Conservation (phyloP, 352 stramenopile species). For the Stramenopiles sp. region DNA sequence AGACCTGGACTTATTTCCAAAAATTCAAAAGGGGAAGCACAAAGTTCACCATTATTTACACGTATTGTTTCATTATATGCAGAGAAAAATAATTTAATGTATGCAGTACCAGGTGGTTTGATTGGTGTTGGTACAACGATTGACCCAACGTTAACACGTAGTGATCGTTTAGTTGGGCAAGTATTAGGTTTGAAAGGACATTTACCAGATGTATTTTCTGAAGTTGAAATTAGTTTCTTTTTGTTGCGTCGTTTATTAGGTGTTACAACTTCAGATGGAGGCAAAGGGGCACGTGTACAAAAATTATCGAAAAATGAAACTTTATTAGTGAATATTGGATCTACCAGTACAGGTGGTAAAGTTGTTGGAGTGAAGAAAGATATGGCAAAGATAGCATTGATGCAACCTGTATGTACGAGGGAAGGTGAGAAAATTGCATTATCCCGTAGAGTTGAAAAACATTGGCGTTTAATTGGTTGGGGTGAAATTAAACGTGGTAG, state of each 20-base stretch:
- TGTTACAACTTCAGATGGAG: constrained; percentile 94
- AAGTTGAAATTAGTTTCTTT: constrained; percentile 99
- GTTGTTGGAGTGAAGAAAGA: constrained; percentile 84
- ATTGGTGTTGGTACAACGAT: constrained; percentile 98
- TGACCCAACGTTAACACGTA: constrained; percentile 93
- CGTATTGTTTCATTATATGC: constrained; percentile 89
- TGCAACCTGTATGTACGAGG: constrained; percentile 96
- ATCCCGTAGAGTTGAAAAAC: constrained; percentile 92
- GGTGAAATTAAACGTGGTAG: constrained; percentile 92
- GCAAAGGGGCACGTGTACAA: constrained; percentile 95
- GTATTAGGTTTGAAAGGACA: constrained; percentile 87
- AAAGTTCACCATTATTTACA: constrained; percentile 43
- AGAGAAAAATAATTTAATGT: constrained; percentile 98
- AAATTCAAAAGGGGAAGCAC: constrained; percentile 74
- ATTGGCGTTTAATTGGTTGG: constrained; percentile 99
- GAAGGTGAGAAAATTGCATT: constrained; percentile 99
- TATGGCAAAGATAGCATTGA: constrained; percentile 94
- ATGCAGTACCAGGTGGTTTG: constrained; percentile 90
- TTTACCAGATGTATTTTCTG: constrained; percentile 93
- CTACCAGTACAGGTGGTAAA: constrained; percentile 88
- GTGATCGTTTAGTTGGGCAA: constrained; percentile 96
- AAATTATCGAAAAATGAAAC: constrained; percentile 97
- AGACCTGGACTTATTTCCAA: constrained; percentile 96
- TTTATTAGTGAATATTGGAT: constrained; percentile 99
- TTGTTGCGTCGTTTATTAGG: constrained; percentile 92